Base-by-base conservation (phyloP, 1,139 yeast species). In the Yamadazyma atlantica region DNA sequence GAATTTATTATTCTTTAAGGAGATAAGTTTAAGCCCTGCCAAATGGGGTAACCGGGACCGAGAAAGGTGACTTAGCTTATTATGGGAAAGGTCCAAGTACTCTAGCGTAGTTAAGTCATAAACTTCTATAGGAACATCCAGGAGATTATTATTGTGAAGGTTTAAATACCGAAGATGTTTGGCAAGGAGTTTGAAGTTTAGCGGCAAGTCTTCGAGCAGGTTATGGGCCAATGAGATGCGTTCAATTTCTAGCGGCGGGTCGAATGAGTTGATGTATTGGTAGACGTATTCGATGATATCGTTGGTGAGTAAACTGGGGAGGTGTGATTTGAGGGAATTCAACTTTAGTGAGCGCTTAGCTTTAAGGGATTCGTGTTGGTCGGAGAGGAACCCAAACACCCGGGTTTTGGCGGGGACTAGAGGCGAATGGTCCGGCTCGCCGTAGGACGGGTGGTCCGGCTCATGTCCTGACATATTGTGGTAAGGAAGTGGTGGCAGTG, bases 21-120 rank as follows among this genome's bases (percentile, higher is more conserved):
- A 80, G 13, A 87, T 58, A 4, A 83, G 82, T 47, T 74, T 72
- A 41, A 83, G 58, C 39, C 64, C 64, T 37, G 56, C 64, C 50
- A 84, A 58, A 31, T 48, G 52, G 2, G 62, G 67, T 34, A 74
- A 49, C 19, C 57, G 69, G 37, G 54, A 50, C 13, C 74, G 80
- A 41, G 78, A 71, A 25, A 64, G 53, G 27, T 62, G 54, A 23
- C 49, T 44, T 41, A 83, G 58, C 33, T 60, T 63, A 54, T 86
- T 86, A 31, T 71, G 64, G 23, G 90, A 81, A 21, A 86, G 59
- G 56, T 87, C 95, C 35, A 86, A 61, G 36, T 82, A 80, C 49
- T 84, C 90, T 40, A 86, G 62, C 7, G 60, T 64, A 10, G 13
- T 15, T 14, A 51, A 41, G 38, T 59, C 73, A 53, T 45, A 64